These are phyloP conservation scores for Bipolaris oryzae DNA, from an alignment of 2,329 filamentous ascomycete species.

Conservation along the genomic window DNA sequence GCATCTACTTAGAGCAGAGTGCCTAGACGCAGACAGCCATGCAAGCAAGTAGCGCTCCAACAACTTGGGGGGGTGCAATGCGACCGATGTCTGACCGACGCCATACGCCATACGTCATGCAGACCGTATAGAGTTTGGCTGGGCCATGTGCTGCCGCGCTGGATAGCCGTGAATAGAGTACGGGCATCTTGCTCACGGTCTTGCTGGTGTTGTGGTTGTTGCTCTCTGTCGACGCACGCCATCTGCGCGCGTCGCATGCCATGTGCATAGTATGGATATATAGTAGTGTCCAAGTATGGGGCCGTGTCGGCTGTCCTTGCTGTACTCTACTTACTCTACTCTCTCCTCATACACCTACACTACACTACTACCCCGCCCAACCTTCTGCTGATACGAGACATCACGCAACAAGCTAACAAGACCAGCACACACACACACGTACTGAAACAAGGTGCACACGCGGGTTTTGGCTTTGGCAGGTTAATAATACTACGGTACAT, in stretches of 20 bases:
- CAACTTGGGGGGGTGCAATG: slow-evolving; percentile 19
- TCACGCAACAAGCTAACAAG: neutral
- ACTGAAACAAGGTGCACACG: neutral
- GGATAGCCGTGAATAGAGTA: neutral
- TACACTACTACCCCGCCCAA: neutral
- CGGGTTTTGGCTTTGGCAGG: neutral
- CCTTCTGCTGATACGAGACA: neutral
- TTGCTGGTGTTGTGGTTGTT: neutral
- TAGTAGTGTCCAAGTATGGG: no score
- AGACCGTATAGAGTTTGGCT: slow-evolving; percentile 14
- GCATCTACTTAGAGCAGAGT: neutral
- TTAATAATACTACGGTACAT: neutral
- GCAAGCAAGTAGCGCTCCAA: slow-evolving; percentile 17
- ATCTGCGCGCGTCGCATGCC: slow-evolving; percentile 20
- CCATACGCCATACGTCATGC: slow-evolving; percentile 20
- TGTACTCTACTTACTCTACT: neutral
- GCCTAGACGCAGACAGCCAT: slow-evolving; percentile 14
- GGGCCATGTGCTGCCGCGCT: slow-evolving; percentile 3
- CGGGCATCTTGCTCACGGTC: neutral
- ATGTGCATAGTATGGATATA: neutral
- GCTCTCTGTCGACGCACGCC: slow-evolving; percentile 1
- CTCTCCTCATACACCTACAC: neutral
- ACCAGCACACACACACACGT: neutral
- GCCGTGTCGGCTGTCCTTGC: slow-evolving; percentile 4
- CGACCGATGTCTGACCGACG: slow-evolving; percentile 25